phyloP scores from a whole-genome alignment of 371 early-diverging fungal genomes.

The Haplosporangium sp. region DNA sequence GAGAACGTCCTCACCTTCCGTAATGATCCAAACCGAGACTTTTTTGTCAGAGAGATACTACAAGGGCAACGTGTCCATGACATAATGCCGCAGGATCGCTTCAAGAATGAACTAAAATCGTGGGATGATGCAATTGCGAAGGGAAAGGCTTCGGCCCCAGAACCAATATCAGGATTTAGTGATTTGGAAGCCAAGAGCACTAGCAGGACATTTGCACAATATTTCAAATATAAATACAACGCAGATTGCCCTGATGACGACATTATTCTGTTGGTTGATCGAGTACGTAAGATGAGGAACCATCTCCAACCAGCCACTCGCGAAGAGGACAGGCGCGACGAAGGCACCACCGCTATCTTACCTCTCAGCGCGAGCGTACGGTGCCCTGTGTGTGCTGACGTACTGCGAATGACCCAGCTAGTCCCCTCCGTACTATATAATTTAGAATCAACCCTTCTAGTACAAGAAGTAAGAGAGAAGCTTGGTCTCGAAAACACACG shows the following conservation, averaged over 20 bases:
- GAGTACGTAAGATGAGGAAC: conserved; percentile 58
- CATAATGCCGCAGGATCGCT: conserved; percentile 12
- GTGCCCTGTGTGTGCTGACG: conserved; percentile 64
- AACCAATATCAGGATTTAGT: background rate
- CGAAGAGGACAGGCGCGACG: conserved; percentile 21
- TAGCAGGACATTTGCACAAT: conserved; percentile 57
- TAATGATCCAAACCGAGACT: conserved; percentile 67
- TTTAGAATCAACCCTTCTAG: conserved; percentile 71
- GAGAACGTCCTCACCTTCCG: conserved; percentile 67
- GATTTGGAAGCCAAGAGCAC: background rate
- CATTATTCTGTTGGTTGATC: conserved; percentile 20
- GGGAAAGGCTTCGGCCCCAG: conserved; percentile 17
- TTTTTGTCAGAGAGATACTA: conserved; percentile 62
- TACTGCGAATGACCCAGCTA: conserved; percentile 65
- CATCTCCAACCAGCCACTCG: conserved; percentile 60
- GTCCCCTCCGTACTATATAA: conserved; percentile 78
- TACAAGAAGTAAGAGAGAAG: conserved; percentile 64
- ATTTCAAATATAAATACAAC: conserved; percentile 27
- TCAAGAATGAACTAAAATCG: conserved; percentile 51
- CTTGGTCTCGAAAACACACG: conserved; percentile 60
- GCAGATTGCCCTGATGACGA: conserved; percentile 13
- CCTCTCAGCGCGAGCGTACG: conserved; percentile 48
- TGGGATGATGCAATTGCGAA: conserved; percentile 62
- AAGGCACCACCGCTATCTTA: conserved; percentile 56
- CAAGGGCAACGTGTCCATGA: conserved; percentile 5